Evolutionary conservation across 2,329 filamentous ascomycete species (phyloP).

Genomic region (Claviceps digitariae): DNA sequence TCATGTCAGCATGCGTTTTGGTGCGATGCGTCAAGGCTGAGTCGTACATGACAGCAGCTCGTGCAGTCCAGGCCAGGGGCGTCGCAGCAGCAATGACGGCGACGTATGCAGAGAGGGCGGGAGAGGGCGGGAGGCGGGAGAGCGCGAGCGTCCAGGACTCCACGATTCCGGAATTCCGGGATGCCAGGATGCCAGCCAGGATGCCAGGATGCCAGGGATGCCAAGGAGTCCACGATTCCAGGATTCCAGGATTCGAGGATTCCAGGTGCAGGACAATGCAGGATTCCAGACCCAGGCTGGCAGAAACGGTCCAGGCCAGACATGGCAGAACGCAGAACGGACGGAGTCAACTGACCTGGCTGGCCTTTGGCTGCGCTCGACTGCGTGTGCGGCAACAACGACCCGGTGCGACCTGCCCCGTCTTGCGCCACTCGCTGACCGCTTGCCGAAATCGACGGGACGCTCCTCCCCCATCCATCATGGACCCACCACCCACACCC

Average conservation of each 20-base stretch:
- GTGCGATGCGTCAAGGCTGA: not conserved
- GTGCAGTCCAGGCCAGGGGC: constrained; percentile 1
- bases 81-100: not conserved
- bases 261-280: not conserved
- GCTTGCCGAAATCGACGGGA: not conserved
- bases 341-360: not conserved
- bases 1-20: constrained; percentile 7
- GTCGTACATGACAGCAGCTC: constrained; percentile 6
- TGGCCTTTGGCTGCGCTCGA: no score
- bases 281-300: no score
- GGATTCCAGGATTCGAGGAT: not conserved
- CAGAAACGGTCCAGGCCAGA: no score
- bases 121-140: not conserved
- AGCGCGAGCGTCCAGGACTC: not conserved
- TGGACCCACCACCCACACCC: no score
- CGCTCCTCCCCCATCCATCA: no score
- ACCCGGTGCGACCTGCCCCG: not conserved
- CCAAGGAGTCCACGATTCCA: not conserved
- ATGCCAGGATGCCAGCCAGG: not conserved
- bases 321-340: not conserved
- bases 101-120: not conserved
- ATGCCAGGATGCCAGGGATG: no score
- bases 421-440: not conserved
- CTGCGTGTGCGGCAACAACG: not conserved
- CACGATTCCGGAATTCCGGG: not conserved